Evolutionary conservation across 345 rosid genomes (phyloP), one percentile per base, ranked within the genome.

Genomic region (Trapa incisa): DNA sequence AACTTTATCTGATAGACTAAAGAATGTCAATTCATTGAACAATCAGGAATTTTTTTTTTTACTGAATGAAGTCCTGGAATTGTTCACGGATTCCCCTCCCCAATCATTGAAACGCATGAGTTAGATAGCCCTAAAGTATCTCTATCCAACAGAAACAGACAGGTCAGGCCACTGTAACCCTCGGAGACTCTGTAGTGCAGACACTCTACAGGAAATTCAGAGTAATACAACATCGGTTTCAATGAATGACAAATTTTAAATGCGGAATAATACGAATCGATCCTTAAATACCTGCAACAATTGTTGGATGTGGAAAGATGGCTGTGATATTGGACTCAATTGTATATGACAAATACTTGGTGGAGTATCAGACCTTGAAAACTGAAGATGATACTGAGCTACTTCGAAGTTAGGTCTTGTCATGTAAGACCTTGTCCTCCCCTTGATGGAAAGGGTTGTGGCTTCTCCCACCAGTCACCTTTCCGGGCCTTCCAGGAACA

Each of bases 381-480:
- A 76, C 84, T 0, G 81, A 83, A 12, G 84, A 83, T 63, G 75
- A 70, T 73, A 72, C 56, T 8, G 73, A 58, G 48, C 57, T 67
- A 42, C 79, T 85, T 2, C 75, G 73, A 68, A 47, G 80, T 70
- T 13, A 70, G 45, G 42, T 71, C 66, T 60, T 73, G 68, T 38
- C 72, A 81, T 64, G 50, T 83, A 65, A 73, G 81, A 74, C 87
- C 87, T 67, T 29, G 32, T 47, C 80, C 84, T 39, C 85, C 85
- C 29, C 35, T 41, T 10, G 36, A 73, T 56, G 72, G 57, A 68
- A 61, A 37, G 33, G 47, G 6, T 10, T 36, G 15, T 37, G 65
- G 29, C 75, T 35, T 80, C 41, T 65, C 61, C 84, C 91, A 78
- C 0, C 38, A 63, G 22, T 79, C 84, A 39, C 68, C 76, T 41